Evolutionary conservation across 1,284 basidiomycete genomes (phyloP).

Genomic region (Meripilus lineatus): DNA sequence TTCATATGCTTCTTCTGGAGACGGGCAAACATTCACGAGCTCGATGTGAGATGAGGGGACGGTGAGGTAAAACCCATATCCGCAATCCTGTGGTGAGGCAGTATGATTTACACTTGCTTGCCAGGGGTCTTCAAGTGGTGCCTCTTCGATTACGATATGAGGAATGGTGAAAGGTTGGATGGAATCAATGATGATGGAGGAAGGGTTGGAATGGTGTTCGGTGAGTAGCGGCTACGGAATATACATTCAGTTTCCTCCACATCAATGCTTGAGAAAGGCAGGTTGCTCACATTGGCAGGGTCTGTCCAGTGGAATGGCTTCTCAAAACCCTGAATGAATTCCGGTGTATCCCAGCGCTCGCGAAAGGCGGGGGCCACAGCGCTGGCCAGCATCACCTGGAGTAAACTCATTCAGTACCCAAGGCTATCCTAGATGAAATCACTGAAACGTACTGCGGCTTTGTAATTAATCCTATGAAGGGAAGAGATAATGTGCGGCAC

Average conservation of each 20-base stretch:
- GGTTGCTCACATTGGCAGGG: slow-evolving; percentile 36
- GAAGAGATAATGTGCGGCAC: slow-evolving; percentile 28
- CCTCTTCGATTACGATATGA: slow-evolving; percentile 45
- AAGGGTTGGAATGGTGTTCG: slow-evolving; percentile 18
- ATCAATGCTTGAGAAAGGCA: background rate
- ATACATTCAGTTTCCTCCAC: background rate
- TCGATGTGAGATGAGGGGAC: slow-evolving; percentile 11
- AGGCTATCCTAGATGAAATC: background rate
- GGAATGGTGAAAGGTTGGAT: slow-evolving; percentile 37
- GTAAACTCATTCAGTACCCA: background rate
- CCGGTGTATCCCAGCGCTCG: slow-evolving; percentile 30
- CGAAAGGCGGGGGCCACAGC: slow-evolving; percentile 27
- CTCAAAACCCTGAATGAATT: slow-evolving; percentile 29
- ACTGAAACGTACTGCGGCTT: slow-evolving; percentile 32
- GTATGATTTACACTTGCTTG: slow-evolving; percentile 9
- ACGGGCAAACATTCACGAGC: slow-evolving; percentile 1
- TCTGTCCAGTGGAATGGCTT: slow-evolving; percentile 41
- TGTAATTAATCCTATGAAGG: slow-evolving; percentile 31
- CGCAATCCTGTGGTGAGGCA: slow-evolving; percentile 14
- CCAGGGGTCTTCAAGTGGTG: slow-evolving; percentile 35
- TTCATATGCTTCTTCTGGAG: background rate
- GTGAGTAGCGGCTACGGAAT: slow-evolving; percentile 23
- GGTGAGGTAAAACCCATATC: slow-evolving; percentile 12
- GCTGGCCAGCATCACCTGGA: slow-evolving; percentile 37
- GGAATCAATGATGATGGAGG: slow-evolving; percentile 39